Base-by-base conservation (phyloP, 495 filamentous ascomycete species). In the Penicillium cinerascens region DNA sequence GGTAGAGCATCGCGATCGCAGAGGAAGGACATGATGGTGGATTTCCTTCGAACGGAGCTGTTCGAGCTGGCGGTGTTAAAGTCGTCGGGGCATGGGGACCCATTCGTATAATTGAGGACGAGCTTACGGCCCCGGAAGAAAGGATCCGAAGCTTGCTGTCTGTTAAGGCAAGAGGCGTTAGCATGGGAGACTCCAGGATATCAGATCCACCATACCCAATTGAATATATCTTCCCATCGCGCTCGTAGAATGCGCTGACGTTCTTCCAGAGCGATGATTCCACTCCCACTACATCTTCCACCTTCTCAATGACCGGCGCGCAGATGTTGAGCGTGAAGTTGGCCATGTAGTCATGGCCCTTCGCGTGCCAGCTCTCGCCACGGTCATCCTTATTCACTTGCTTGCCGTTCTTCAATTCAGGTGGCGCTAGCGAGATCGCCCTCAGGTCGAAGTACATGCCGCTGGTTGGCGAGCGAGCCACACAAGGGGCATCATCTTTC, bases 271-370 rank as follows among this genome's bases (percentile, higher is more conserved):
- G 60, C 44, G 71, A 61, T 52, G 82, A 73, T 0, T 86, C 77
- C 11, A 97, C 69, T 0, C 84, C 88, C 15, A 83, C 80, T 6
- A 91, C 85, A 56, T 91, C 78, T 20, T 84, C 78, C 17, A 92
- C 67, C 25, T 80, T 69, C 57, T 95, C 88, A 27, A 97, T 80
- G 20, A 96, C 90, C 1, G 91, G 81, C 40, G 81, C 86, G 70
- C 95, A 99, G 58, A 99, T 86, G 63, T 99, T 99, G 48, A 99
- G 64, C 1, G 91, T 97, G 65, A 99, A 97, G 70, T 97, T 97
- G 13, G 86, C 81, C 21, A 78, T 78, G 63, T 95, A 91, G 66
- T 96, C 92, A 58, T 86, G 88, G 21, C 95, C 95, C 52, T 78
- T 82, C 8, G 88, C 87, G 41, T 84, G 74, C 84, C 92, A 97